phyloP scores from a whole-genome alignment of 495 filamentous ascomycete species.

The Penicillium verhagenii region DNA sequence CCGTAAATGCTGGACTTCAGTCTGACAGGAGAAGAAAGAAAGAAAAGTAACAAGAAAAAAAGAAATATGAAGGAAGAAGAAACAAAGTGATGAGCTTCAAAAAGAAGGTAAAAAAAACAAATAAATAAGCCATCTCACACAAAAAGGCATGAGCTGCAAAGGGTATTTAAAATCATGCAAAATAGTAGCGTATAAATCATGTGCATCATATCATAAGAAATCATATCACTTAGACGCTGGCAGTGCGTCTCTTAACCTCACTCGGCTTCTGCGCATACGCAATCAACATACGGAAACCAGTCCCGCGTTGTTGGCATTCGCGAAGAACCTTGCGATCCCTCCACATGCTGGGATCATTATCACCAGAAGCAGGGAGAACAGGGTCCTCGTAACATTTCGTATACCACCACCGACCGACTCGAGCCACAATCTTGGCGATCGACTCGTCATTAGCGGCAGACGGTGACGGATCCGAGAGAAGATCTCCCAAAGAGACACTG shows the following conservation, averaged over 20 bases:
- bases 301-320: slow-evolving; percentile 83
- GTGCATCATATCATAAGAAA: slow-evolving; percentile 4
- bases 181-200: slow-evolving; percentile 1
- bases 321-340: slow-evolving; percentile 68
- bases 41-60: neutral
- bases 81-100: neutral
- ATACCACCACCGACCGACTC: slow-evolving; percentile 97
- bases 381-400: slow-evolving; percentile 81
- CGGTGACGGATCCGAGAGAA: slow-evolving; percentile 59
- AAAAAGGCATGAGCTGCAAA: slow-evolving; percentile 2
- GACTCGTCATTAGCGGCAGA: slow-evolving; percentile 66
- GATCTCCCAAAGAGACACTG: slow-evolving; percentile 63
- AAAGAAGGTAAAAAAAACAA: neutral
- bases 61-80: neutral
- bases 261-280: slow-evolving; percentile 85
- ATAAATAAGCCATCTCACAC: too few relatives aligned
- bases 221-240: slow-evolving; percentile 43
- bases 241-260: slow-evolving; percentile 55
- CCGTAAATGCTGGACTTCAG: slow-evolving; percentile 6
- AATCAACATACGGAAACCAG: slow-evolving; percentile 85
- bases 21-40: neutral
- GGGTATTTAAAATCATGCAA: slow-evolving; percentile 16
- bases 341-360: slow-evolving; percentile 70
- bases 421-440: slow-evolving; percentile 87
- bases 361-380: slow-evolving; percentile 49